Percentiles rank a stretch among this genome's conserved stretches.
Conservation (phyloP, 495 filamentous ascomycete genomes). For the Cercophora samala region DNA sequence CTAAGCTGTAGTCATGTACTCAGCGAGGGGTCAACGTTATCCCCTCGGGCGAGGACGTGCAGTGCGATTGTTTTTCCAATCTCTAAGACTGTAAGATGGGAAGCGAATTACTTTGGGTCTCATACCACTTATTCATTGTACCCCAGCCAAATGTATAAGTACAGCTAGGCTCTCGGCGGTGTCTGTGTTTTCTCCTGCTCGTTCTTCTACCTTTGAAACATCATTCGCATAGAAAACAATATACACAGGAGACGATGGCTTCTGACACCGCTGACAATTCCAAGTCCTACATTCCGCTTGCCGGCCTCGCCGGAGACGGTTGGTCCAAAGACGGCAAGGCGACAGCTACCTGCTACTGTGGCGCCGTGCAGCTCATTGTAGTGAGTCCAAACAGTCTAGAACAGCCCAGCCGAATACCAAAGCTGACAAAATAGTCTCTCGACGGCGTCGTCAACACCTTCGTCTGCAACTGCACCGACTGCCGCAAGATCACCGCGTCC, state of each 20-base stretch:
- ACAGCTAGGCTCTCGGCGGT: background rate
- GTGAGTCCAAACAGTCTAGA: slow-evolving; percentile 32
- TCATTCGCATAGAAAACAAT: too few relatives aligned
- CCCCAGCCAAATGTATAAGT: background rate
- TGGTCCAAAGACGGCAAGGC: slow-evolving; percentile 45
- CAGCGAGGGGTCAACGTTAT: slow-evolving; percentile 1
- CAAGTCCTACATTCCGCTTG: slow-evolving; percentile 29
- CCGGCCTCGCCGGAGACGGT: slow-evolving; percentile 32
- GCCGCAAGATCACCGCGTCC: slow-evolving; percentile 57
- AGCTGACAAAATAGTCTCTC: slow-evolving; percentile 10
- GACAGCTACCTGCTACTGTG: slow-evolving; percentile 55
- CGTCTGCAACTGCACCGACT: slow-evolving; percentile 57
- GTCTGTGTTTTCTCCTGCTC: background rate
- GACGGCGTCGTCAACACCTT: slow-evolving; percentile 49
- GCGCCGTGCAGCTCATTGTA: slow-evolving; percentile 52
- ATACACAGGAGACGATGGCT: background rate
- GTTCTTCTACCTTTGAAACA: background rate
- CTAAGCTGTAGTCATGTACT: background rate
- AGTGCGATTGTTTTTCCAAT: background rate
- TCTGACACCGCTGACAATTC: slow-evolving; percentile 15
- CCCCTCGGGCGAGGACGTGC: background rate
- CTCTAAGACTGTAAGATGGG: background rate
- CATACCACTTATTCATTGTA: background rate
- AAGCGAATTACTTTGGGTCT: background rate
- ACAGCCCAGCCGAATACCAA: background rate